These are phyloP conservation scores for Pythium inflatum DNA, from an alignment of 352 stramenopile genomes.

Conservation along the genomic window DNA sequence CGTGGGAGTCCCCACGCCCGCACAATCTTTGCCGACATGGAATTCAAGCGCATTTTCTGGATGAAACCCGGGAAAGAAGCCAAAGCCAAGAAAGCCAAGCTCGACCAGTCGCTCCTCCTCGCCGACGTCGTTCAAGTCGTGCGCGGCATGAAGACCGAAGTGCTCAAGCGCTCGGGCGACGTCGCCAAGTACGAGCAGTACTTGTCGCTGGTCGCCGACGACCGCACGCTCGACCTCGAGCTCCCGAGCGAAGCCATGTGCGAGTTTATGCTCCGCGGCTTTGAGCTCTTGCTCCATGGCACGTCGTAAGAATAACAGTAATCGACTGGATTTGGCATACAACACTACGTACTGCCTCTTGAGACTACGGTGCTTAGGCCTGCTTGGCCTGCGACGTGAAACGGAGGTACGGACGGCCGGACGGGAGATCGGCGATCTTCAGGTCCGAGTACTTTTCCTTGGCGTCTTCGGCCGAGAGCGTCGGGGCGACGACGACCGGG, in stretches of 20 bases:
- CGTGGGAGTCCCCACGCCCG: slow-evolving; percentile 66
- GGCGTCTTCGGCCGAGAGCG: slow-evolving; percentile 62
- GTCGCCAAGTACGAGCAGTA: slow-evolving; percentile 73
- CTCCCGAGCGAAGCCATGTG: slow-evolving; percentile 54
- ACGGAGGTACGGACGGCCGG: slow-evolving; percentile 73
- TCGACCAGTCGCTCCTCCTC: slow-evolving; percentile 76
- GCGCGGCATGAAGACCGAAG: slow-evolving; percentile 78
- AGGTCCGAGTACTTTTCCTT: slow-evolving; percentile 67
- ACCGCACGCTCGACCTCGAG: slow-evolving; percentile 74
- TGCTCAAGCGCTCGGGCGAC: slow-evolving; percentile 76
- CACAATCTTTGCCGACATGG: slow-evolving; percentile 72
- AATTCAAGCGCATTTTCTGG: slow-evolving; percentile 83
- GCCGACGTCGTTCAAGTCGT: slow-evolving; percentile 69
- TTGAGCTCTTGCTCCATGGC: slow-evolving; percentile 51
- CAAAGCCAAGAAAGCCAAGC: slow-evolving; percentile 62
- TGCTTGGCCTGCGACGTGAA: slow-evolving; percentile 55
- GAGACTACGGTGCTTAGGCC: too few relatives aligned
- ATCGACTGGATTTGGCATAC: neutral
- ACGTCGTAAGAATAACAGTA: slow-evolving; percentile 11
- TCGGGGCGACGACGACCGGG: slow-evolving; percentile 65
- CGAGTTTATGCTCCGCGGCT: slow-evolving; percentile 61
- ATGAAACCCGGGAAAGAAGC: slow-evolving; percentile 69
- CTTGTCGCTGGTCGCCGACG: slow-evolving; percentile 70
- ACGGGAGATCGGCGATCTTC: slow-evolving; percentile 66
- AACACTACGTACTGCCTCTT: too few relatives aligned